Conservation (phyloP, 2,329 filamentous ascomycete genomes). For the Zopfia rhizophila region DNA sequence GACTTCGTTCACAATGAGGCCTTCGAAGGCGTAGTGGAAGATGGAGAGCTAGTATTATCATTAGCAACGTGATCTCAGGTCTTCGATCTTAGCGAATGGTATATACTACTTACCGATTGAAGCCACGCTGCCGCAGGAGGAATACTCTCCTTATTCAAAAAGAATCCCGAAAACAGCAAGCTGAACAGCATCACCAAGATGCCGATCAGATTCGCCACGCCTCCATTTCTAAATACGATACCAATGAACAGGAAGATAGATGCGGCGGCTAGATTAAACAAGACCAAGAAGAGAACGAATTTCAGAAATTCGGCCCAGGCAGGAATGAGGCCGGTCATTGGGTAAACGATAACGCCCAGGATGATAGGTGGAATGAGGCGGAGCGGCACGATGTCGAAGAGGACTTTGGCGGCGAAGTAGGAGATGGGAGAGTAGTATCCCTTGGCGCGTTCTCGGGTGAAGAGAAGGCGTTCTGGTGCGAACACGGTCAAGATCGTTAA, state of each 20-base stretch:
- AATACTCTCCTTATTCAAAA: constrained; percentile 95
- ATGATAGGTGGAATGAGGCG: constrained; percentile 93
- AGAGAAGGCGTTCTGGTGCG: constrained; percentile 87
- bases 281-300: constrained; percentile 89
- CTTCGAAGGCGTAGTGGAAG: constrained; percentile 98
- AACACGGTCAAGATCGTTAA: constrained; percentile 94
- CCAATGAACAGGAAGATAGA: constrained; percentile 96
- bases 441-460: constrained; percentile 93
- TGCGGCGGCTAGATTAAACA: constrained; percentile 95
- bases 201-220: constrained; percentile 92
- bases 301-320: constrained; percentile 86
- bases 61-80: constrained; percentile 28
- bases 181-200: constrained; percentile 98
- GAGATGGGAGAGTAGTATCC: constrained; percentile 95
- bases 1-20: constrained; percentile 96
- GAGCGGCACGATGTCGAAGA: constrained; percentile 98
- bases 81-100: background rate
- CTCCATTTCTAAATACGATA: constrained; percentile 89
- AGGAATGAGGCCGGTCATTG: constrained; percentile 93
- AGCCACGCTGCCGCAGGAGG: constrained; percentile 87
- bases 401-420: constrained; percentile 94
- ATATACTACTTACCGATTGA: constrained; percentile 70
- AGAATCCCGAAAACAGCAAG: constrained; percentile 89
- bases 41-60: constrained; percentile 75
- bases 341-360: constrained; percentile 95